A percentile compares a stretch with the other conserved stretches of the same genome.
Conservation (phyloP, 352 stramenopile species). For the Phytopythium aichiense region DNA sequence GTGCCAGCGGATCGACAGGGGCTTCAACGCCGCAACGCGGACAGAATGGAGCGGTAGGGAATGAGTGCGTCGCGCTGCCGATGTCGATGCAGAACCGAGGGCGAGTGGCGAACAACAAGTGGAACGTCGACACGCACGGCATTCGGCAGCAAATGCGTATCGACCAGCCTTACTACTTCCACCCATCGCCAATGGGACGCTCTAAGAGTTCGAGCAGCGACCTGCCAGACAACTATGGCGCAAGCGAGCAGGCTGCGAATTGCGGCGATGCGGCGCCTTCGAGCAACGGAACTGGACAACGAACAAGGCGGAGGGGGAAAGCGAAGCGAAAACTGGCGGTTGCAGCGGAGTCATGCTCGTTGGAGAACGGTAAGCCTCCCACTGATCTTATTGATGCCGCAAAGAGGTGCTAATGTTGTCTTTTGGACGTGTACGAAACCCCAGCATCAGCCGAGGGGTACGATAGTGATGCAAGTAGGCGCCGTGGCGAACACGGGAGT, state of each 20-base stretch:
- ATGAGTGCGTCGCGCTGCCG: slow-evolving; percentile 6
- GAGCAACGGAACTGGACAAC: neutral
- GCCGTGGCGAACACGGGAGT: neutral
- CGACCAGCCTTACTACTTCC: slow-evolving; percentile 24
- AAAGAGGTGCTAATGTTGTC: neutral
- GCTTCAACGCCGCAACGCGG: neutral
- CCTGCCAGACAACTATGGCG: slow-evolving; percentile 34
- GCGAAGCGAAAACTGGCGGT: slow-evolving; percentile 2
- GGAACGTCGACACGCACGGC: slow-evolving; percentile 62
- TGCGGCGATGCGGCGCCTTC: neutral
- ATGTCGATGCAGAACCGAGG: slow-evolving; percentile 23
- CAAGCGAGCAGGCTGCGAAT: neutral
- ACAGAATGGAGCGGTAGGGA: neutral
- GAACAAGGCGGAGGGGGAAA: neutral
- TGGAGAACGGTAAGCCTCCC: slow-evolving; percentile 4
- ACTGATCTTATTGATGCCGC: neutral
- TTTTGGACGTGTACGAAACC: neutral
- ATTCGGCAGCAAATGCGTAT: slow-evolving; percentile 47
- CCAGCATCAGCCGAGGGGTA: slow-evolving; percentile 1
- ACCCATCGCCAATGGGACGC: slow-evolving; percentile 11
- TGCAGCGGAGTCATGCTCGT: neutral
- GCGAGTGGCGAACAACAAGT: slow-evolving; percentile 56
- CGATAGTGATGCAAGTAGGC: neutral
- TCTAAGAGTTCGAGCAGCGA: slow-evolving; percentile 35
- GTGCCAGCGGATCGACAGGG: neutral